phyloP scores from a whole-genome alignment of 163 green algal genomes.

The Coccomyxa subellipsoidea region DNA sequence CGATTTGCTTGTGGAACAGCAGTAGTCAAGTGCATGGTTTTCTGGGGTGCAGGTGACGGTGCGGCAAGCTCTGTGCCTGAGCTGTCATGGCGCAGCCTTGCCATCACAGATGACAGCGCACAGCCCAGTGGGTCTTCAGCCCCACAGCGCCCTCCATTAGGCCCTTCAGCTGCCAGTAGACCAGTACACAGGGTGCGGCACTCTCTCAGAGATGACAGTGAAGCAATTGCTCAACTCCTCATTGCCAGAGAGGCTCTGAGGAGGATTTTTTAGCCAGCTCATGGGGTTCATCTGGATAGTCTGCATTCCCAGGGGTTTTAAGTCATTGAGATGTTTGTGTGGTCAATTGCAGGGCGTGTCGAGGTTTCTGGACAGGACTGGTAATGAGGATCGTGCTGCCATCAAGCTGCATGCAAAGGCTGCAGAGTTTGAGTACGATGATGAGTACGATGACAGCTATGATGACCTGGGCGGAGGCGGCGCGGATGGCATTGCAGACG shows the following conservation, averaged over 20 bases:
- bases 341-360: slow-evolving; percentile 1
- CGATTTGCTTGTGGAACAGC: background rate
- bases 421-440: slow-evolving; percentile 66
- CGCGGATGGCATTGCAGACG: slow-evolving; percentile 46
- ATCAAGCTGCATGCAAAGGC: slow-evolving; percentile 27
- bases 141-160: background rate
- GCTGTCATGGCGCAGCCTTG: background rate
- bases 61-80: background rate
- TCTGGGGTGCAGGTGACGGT: background rate
- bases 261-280: too few species aligned
- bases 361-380: slow-evolving; percentile 22
- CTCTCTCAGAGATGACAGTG: too few species aligned
- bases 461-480: slow-evolving; percentile 52
- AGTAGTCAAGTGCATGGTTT: background rate
- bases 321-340: background rate
- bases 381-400: slow-evolving; percentile 24
- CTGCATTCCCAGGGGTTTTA: too few species aligned
- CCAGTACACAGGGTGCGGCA: slow-evolving; percentile 1
- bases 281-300: too few species aligned
- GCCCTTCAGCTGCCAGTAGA: background rate
- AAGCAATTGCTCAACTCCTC: background rate
- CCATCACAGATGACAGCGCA: background rate
- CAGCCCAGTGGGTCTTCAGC: background rate
- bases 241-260: background rate
- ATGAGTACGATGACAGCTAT: slow-evolving; percentile 78